Percentiles rank a stretch among this genome's conserved stretches.
Conservation (phyloP, 2,329 filamentous ascomycete species). For the Pyrenophora teres region DNA sequence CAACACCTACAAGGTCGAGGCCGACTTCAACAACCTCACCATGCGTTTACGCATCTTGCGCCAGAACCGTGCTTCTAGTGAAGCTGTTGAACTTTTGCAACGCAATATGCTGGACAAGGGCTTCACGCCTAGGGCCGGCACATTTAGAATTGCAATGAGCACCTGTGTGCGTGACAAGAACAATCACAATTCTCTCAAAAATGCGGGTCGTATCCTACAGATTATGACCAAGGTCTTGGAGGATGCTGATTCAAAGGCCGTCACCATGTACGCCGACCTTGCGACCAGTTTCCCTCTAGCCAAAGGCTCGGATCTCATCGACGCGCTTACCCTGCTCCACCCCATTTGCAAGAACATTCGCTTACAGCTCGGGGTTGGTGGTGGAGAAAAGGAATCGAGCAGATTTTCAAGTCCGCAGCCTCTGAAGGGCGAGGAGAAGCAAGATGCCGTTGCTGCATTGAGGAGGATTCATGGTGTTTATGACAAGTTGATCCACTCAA, state of each 20-base stretch:
- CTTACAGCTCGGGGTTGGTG: slow-evolving; percentile 38
- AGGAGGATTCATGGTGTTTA: slow-evolving; percentile 37
- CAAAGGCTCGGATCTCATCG: slow-evolving; percentile 35
- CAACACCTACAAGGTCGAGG: slow-evolving; percentile 62
- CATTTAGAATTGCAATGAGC: slow-evolving; percentile 74
- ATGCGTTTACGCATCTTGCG: slow-evolving; percentile 71
- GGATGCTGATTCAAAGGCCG: slow-evolving; percentile 38
- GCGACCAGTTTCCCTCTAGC: slow-evolving; percentile 34
- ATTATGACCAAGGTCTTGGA: slow-evolving; percentile 35
- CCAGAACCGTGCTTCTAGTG: slow-evolving; percentile 66
- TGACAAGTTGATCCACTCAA: slow-evolving; percentile 37
- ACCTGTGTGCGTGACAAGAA: slow-evolving; percentile 76
- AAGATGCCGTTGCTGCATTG: slow-evolving; percentile 35
- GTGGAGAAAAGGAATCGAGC: slow-evolving; percentile 1
- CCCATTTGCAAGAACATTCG: slow-evolving; percentile 35
- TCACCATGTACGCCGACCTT: slow-evolving; percentile 39
- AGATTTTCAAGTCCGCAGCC: slow-evolving; percentile 14
- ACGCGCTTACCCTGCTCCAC: slow-evolving; percentile 34
- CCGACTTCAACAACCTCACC: slow-evolving; percentile 74
- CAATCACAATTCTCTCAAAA: slow-evolving; percentile 70
- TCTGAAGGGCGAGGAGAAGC: slow-evolving; percentile 23
- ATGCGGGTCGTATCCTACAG: slow-evolving; percentile 68
- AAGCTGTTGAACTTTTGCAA: slow-evolving; percentile 63
- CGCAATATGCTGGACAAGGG: slow-evolving; percentile 35
- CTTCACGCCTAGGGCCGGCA: slow-evolving; percentile 49